Evolutionary conservation across 768 basidiomycete genomes (phyloP).

Genomic region (Pulveroboletus sp.): DNA sequence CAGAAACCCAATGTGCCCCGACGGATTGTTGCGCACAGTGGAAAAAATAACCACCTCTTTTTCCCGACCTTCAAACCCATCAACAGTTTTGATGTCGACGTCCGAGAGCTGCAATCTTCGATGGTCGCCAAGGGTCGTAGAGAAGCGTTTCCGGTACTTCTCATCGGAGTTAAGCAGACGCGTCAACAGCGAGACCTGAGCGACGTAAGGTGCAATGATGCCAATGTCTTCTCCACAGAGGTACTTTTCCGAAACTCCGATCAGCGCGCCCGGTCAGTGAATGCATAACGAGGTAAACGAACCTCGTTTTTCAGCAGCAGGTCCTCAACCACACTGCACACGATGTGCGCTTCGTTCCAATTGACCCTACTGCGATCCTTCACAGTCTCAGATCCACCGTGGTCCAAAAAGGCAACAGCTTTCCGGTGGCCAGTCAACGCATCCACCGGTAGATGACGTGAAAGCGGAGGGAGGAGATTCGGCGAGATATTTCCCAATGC

Average conservation of each 20-base stretch:
- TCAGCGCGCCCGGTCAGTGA: conserved; percentile 3
- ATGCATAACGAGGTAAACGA: conserved; percentile 21
- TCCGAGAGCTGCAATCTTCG: conserved; percentile 59
- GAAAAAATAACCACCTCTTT: conserved; percentile 92
- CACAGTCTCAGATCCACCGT: conserved; percentile 60
- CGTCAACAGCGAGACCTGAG: conserved; percentile 75
- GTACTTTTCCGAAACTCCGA: conserved; percentile 33
- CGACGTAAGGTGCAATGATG: conserved; percentile 87
- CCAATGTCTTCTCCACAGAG: conserved; percentile 78
- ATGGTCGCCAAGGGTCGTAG: conserved; percentile 53
- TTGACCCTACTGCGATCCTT: conserved; percentile 76
- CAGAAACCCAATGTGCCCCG: conserved; percentile 81
- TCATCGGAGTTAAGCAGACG: conserved; percentile 57
- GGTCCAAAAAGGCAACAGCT: conserved; percentile 79
- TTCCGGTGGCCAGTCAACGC: conserved; percentile 39
- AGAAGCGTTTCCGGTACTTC: conserved; percentile 51
- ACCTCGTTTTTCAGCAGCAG: conserved; percentile 71
- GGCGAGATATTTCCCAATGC: conserved; percentile 40
- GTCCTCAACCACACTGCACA: conserved; percentile 79
- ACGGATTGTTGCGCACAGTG: conserved; percentile 78
- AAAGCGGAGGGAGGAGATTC: conserved; percentile 57
- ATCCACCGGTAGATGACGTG: conserved; percentile 43
- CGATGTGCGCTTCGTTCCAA: conserved; percentile 69
- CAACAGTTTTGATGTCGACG: conserved; percentile 89
- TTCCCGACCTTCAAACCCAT: conserved; percentile 92